Conservation (phyloP, 2,329 filamentous ascomycete species). For the Macrophomina tecta region DNA sequence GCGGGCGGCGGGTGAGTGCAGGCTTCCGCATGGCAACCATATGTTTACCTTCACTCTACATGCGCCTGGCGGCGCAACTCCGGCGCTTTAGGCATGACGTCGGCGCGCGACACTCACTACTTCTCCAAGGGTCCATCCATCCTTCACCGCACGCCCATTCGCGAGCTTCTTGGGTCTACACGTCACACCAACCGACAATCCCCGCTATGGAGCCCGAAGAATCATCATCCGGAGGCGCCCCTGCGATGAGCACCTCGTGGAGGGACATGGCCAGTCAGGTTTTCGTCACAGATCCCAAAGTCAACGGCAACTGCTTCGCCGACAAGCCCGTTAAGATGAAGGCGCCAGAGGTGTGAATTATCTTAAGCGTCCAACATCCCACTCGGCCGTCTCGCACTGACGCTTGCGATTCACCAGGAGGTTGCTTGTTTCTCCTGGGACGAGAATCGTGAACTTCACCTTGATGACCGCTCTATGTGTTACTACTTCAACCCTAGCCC, state of each 20-base stretch:
- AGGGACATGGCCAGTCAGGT: neutral
- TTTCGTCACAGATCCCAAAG: neutral
- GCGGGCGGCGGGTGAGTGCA: conserved; percentile 54
- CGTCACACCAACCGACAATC: neutral
- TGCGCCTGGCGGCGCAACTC: neutral
- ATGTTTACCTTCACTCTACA: neutral
- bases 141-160: neutral
- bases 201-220: neutral
- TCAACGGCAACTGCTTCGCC: neutral
- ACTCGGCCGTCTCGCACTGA: neutral
- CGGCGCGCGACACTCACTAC: neutral
- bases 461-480: conserved; percentile 78
- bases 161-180: neutral
- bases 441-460: conserved; percentile 75
- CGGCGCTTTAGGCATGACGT: neutral
- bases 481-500: conserved; percentile 81
- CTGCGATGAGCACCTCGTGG: too few relatives aligned
- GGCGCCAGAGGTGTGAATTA: neutral
- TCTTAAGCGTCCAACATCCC: neutral
- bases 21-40: conserved; percentile 44
- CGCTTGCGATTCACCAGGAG: conserved; percentile 54
- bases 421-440: conserved; percentile 95
- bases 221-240: too few relatives aligned
- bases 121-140: neutral
- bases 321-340: neutral